Base-by-base conservation (phyloP, 305 asterid species). In the Salvia sclarea region DNA sequence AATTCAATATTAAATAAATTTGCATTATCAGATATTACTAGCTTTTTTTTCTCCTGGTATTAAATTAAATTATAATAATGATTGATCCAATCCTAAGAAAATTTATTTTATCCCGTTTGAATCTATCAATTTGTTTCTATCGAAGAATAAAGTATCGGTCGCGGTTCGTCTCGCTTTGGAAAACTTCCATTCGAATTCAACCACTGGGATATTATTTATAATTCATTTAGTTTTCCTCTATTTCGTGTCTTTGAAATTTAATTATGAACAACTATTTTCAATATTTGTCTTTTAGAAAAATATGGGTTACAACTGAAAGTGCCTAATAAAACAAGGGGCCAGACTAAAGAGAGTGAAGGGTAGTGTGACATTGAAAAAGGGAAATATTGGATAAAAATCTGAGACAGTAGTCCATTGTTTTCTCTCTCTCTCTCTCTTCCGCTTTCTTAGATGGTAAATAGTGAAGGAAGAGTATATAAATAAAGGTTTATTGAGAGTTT, bases 81-180 rank as follows among this genome's bases (percentile, higher is more conserved):
- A 18, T 37, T 13, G 30, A 35, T 5, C 30, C 41, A 5, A 60
- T 74, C 47, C 64, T 11, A 53, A 2, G 12, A 31, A 33, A 24
- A 62, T 12, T 44, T 47, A 3, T 55, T 33, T 38, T 56, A 61
- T 38, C 73, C 49, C 11, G 3, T 56, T 69, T 49, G 17, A 54
- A 64, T 60, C 70, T 62, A 75, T 44, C 60, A 43, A 31, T 55
- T 68, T 11, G 22, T 4, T 61, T 74, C 38, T 69, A 48, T 22
- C 28, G 6, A 64, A 49, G 13, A 40, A 49, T 20, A 8, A 20
- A 8, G 0, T 20, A 7, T 48, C 2, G 20, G 18, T 21, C 21
- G 3, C 14, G 18, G 10, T 38, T 22, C 16, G 69, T 55, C 53
- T 6, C 12, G n/a, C n/a, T 48, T 24, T 14, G 14, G 47, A 57